Base-by-base conservation (phyloP, 2,329 filamentous ascomycete genomes). In the Venturiaceae sp. region DNA sequence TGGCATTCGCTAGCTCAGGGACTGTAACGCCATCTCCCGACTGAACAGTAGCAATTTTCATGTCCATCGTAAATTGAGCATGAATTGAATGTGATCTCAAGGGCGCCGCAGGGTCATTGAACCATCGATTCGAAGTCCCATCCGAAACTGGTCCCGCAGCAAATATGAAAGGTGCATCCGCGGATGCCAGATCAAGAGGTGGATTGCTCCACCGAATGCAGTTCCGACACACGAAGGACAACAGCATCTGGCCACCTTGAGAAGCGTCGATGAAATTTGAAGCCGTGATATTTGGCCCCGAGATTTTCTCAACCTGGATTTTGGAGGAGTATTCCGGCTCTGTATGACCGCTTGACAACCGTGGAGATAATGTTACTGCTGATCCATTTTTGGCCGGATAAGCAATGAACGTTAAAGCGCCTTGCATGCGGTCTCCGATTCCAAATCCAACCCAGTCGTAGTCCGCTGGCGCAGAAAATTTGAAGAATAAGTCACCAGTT, bases 321-420 rank as follows among this genome's bases (percentile, higher is more conserved):
- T 39, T 33, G 21, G 33, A 28, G 21, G 73, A 73, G 67, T 75
- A 75, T 16, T 69, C 66, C 9, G 82, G 82, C 66, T 84, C 82
- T 63, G 74, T 75, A 63, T 83, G 71, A 50, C 75, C 78, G 57
- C 73, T 71, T 39, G 75, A 71, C 34, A 80, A 65, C 56, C 82
- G 80, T 2, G 82, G 80, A 28, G 80, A 83, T 60, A 84, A 72
- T 26, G 80, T 84, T 58, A 83, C 74, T 61, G 79, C 64, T 64
- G 47, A 37, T 46, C 73, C 75, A 6, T 71, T 71, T 3, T 68
- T 66, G 59, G 76, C 76, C 47, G 73, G 68, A 69, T 84, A 84
- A n/a, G 78, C 69, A 65, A 83, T 74, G 44, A 83, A 74, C 58
- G 81, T 78, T 26, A 84, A 71, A 7, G 80, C 72, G 55, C 78